These are phyloP conservation scores for Penicillium glabrum DNA, from an alignment of 2,329 filamentous ascomycete species.

Conservation along the genomic window DNA sequence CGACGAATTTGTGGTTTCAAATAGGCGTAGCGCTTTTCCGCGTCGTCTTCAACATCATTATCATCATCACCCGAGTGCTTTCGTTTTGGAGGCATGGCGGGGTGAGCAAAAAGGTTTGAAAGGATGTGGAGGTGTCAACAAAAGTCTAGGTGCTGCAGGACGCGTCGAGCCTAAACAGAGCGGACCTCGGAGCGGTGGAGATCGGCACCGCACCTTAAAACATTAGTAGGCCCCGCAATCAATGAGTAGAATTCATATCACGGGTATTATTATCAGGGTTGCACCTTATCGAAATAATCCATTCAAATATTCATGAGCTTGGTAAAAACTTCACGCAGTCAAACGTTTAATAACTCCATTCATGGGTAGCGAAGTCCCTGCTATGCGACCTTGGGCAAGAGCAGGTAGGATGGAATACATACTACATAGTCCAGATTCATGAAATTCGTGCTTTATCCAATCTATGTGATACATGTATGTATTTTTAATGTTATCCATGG, in stretches of 20 bases:
- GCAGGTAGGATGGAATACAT: no score
- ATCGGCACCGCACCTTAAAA: background rate
- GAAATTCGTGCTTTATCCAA: no score
- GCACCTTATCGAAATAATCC: no score
- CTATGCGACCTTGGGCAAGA: no score
- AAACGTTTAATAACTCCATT: no score
- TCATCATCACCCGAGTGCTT: conserved; percentile 27
- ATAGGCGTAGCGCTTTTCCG: conserved; percentile 36
- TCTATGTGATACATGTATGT: no score
- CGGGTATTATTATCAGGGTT: no score
- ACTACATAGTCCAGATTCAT: no score
- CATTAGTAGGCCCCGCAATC: background rate
- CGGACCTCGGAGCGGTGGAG: conserved; percentile 1
- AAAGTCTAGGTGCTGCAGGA: background rate
- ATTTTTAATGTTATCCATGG: no score
- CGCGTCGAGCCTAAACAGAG: conserved; percentile 23
- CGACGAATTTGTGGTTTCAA: conserved; percentile 43
- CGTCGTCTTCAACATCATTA: conserved; percentile 14
- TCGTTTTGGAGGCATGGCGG: conserved; percentile 27
- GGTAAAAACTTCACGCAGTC: no score
- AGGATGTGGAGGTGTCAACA: conserved; percentile 2
- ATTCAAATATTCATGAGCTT: no score
- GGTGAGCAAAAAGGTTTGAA: background rate
- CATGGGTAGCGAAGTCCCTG: no score
- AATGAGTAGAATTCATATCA: background rate